Percentiles rank a stretch among this genome's conserved stretches.
These are phyloP conservation scores for Lupinus albus DNA, from an alignment of 306 rosid species.

Conservation along the genomic window DNA sequence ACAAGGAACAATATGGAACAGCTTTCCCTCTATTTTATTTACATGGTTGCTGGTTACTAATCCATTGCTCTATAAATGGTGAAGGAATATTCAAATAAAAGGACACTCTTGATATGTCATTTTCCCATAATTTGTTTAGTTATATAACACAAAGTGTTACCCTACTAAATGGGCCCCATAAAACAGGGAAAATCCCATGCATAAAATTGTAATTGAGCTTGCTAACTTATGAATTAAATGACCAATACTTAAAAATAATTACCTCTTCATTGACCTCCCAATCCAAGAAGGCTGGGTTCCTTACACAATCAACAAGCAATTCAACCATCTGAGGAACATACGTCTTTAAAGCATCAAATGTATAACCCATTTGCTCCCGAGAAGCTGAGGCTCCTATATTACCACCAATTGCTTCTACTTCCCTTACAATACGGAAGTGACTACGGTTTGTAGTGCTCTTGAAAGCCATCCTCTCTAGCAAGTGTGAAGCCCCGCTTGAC, in stretches of 20 bases:
- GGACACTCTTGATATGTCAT: constrained; percentile 13
- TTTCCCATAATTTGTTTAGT: neutral
- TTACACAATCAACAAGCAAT: constrained; percentile 75
- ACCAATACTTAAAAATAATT: constrained; percentile 27
- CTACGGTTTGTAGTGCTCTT: constrained; percentile 91
- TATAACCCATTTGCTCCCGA: constrained; percentile 95
- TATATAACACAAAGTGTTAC: neutral
- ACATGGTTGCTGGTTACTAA: constrained; percentile 12
- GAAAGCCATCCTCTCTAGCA: constrained; percentile 94
- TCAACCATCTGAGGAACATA: constrained; percentile 96
- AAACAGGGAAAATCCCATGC: neutral
- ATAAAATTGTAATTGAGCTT: constrained; percentile 22
- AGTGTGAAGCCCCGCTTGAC: constrained; percentile 85
- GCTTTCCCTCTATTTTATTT: constrained; percentile 21
- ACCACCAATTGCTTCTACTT: constrained; percentile 94
- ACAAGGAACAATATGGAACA: constrained; percentile 11
- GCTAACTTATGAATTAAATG: constrained; percentile 31
- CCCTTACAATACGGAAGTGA: constrained; percentile 92
- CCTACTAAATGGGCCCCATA: neutral
- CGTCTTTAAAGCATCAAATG: constrained; percentile 89
- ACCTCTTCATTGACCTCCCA: constrained; percentile 99
- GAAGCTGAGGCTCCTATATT: constrained; percentile 88
- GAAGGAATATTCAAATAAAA: constrained; percentile 20
- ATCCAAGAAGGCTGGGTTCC: constrained; percentile 91
- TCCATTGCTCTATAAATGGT: neutral